A percentile compares a stretch with the other conserved stretches of the same genome.
phyloP scores from a whole-genome alignment of 805 yeast species.

The Debaryomyces tyrocola region DNA sequence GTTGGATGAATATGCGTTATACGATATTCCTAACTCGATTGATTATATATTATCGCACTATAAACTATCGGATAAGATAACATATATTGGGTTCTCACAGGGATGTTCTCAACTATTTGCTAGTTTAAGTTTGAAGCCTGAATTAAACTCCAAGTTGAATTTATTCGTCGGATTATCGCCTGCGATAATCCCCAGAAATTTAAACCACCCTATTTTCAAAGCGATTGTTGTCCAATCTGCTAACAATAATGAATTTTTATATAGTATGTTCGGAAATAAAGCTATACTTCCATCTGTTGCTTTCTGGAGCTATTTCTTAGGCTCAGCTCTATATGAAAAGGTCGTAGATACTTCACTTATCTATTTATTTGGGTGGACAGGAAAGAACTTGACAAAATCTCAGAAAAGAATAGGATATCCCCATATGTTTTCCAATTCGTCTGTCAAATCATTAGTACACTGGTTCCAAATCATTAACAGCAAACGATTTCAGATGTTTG shows the following conservation, averaged over 20 bases:
- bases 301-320: slow-evolving; percentile 26
- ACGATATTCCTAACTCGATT: slow-evolving; percentile 29
- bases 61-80: slow-evolving; percentile 13
- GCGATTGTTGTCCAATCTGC: slow-evolving; percentile 26
- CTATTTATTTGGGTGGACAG: slow-evolving; percentile 28
- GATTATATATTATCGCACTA: slow-evolving; percentile 20
- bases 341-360: slow-evolving; percentile 24
- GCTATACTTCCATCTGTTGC: slow-evolving; percentile 30
- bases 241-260: slow-evolving; percentile 22
- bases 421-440: slow-evolving; percentile 29
- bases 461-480: slow-evolving; percentile 33
- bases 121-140: slow-evolving; percentile 26
- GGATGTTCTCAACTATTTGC: slow-evolving; percentile 34
- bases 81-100: slow-evolving; percentile 31
- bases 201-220: slow-evolving; percentile 23
- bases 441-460: slow-evolving; percentile 28
- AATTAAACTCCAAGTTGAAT: slow-evolving; percentile 18
- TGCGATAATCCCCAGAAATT: slow-evolving; percentile 25
- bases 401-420: slow-evolving; percentile 29
- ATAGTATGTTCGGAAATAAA: slow-evolving; percentile 24
- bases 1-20: slow-evolving; percentile 30
- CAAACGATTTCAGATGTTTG: slow-evolving; percentile 32
- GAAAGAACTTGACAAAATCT: slow-evolving; percentile 17
- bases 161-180: slow-evolving; percentile 31
- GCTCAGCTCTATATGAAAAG: slow-evolving; percentile 19